phyloP scores from a whole-genome alignment of 2,329 filamentous ascomycete genomes.

The Aspergillus aculeatinus region DNA sequence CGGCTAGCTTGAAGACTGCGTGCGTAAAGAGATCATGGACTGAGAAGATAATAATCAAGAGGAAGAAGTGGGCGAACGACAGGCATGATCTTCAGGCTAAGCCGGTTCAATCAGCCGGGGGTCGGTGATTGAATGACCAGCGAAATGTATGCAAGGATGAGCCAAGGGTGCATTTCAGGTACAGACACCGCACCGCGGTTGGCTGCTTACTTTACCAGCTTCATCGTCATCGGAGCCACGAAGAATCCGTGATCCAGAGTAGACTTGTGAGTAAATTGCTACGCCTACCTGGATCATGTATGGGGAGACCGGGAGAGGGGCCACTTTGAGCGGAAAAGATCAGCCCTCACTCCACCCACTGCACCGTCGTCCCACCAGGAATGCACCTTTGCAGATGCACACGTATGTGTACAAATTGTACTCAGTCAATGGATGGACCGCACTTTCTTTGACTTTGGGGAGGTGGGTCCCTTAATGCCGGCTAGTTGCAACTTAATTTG shows the following conservation, averaged over 20 bases:
- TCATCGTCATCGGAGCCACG: background rate
- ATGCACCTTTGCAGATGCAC: background rate
- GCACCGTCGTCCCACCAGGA: background rate
- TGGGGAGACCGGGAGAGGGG: background rate
- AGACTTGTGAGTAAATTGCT: background rate
- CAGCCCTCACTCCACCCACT: background rate
- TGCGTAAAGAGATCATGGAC: background rate
- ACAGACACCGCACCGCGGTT: background rate
- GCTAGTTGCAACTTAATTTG: constrained; percentile 10
- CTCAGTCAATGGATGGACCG: background rate
- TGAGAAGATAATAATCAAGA: background rate
- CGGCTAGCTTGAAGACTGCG: background rate
- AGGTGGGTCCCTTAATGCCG: background rate
- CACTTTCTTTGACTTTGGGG: background rate
- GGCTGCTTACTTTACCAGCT: background rate
- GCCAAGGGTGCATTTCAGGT: background rate
- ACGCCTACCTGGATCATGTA: background rate
- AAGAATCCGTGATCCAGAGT: background rate
- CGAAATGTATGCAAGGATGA: background rate
- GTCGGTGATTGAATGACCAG: background rate
- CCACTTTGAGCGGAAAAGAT: background rate
- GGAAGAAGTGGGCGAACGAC: background rate
- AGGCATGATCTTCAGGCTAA: background rate
- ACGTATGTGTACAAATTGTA: background rate
- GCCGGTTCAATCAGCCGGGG: background rate